These are phyloP conservation scores for Smittium mucronatum DNA, from an alignment of 371 early-diverging fungal species.

Conservation along the genomic window DNA sequence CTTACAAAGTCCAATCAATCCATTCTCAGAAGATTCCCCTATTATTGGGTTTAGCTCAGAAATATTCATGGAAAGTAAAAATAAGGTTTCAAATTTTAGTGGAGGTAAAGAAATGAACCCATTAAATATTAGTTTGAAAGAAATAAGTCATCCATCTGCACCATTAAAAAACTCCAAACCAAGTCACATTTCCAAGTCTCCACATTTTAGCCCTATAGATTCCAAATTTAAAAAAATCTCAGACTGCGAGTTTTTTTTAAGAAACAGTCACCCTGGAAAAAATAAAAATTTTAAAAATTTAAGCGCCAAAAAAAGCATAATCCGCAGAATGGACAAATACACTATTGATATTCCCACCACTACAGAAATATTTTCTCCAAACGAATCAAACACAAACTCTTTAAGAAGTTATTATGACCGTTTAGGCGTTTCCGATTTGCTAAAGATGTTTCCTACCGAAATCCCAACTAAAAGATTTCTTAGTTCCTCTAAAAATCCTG, in stretches of 20 bases:
- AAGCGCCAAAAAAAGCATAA: background rate
- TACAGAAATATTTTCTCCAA: background rate
- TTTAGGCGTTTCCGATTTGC: background rate
- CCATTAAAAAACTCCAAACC: background rate
- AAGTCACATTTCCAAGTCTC: background rate
- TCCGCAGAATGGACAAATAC: background rate
- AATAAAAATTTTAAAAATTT: background rate
- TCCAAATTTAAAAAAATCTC: background rate
- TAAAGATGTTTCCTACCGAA: background rate
- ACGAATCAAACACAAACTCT: background rate
- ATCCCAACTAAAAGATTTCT: background rate
- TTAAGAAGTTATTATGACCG: background rate
- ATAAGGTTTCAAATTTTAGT: background rate
- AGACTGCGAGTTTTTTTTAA: background rate
- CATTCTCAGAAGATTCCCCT: background rate
- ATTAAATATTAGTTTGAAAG: background rate
- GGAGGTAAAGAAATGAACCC: background rate
- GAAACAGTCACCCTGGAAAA: background rate
- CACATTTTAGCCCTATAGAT: no score
- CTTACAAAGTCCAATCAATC: background rate
- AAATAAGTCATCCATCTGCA: background rate
- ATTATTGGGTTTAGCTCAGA: background rate
- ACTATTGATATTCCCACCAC: background rate
- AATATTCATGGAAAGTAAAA: background rate
- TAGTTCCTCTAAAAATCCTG: background rate